Base-by-base conservation (phyloP, 345 rosid genomes). In the Eucalyptus marginata region DNA sequence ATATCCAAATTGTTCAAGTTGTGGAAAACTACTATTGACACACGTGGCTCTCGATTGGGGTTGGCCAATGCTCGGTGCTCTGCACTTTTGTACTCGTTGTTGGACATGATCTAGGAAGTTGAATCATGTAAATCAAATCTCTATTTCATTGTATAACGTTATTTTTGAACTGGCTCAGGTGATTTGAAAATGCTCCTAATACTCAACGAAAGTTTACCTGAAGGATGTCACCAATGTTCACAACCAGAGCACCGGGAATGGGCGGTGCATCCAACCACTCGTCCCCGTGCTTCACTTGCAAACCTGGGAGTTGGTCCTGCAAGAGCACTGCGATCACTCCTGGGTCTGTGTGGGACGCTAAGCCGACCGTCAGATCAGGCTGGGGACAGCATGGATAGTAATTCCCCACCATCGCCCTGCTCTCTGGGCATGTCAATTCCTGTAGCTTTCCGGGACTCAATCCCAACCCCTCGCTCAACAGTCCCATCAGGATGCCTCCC, bases 331-430 rank as follows among this genome's bases (percentile, higher is more conserved):
- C 90, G 54, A 93, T n/a, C 33, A 91, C 93, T 47, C 93, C 94
- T 2, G 95, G 94, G 87, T 95, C 95, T 0, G 93, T 93, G 79
- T 93, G 96, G 31, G 94, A 87, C 11, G 91, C 14, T 36, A 90
- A 86, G 13, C 96, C 97, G 3, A 93, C 86, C 12, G 94, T 95
- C 20, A 93, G 91, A 88, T 94, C 92, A 22, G 96, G 95, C 89
- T 94, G 95, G 1, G 96, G 97, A 68, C 96, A 95, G 43, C 47
- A 43, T 2, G 95, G 95, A 79, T 94, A 95, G 90, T 89, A 94
- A 46, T 94, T 93, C 14, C 90, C 95, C 36, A 91, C 93, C 95
- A 94, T 90, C 15, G 33, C 2, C 90, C 94, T 91, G 8, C 84
- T 90, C 12, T 91, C 95, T 85, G 87, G 71, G 52, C 93, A 94